phyloP scores from a whole-genome alignment of 768 basidiomycete species.

The Pleurotus sapidus region DNA sequence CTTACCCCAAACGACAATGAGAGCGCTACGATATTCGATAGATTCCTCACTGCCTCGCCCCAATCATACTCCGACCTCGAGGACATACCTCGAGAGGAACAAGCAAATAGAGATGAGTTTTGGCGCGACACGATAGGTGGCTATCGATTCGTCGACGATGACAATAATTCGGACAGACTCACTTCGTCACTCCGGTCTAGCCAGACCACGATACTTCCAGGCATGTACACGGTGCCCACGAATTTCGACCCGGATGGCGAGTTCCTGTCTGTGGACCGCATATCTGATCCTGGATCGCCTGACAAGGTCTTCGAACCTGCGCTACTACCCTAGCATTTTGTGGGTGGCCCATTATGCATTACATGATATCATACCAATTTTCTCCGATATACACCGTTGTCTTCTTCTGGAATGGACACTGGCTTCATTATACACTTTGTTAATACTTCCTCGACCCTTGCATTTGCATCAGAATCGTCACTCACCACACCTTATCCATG shows the following conservation, averaged over 20 bases:
- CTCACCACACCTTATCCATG: too few species aligned
- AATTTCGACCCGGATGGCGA: constrained; percentile 45
- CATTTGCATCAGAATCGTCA: too few species aligned
- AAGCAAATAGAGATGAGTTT: constrained; percentile 16
- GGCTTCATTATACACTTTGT: too few species aligned
- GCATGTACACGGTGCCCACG: constrained; percentile 10
- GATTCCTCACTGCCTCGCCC: constrained; percentile 33
- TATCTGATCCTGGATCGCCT: constrained; percentile 36
- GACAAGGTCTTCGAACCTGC: constrained; percentile 40
- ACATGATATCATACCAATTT: too few species aligned
- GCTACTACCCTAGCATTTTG: constrained; percentile 27
- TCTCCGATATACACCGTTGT: too few species aligned
- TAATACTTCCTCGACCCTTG: too few species aligned
- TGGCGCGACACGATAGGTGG: constrained; percentile 12
- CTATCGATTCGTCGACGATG: background rate
- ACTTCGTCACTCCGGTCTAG: background rate
- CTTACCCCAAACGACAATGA: background rate
- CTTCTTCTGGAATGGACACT: too few species aligned
- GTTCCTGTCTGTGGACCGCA: constrained; percentile 13
- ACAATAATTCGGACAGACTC: constrained; percentile 9
- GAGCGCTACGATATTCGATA: constrained; percentile 31
- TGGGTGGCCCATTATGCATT: too few species aligned
- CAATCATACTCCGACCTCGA: constrained; percentile 29
- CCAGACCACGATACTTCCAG: constrained; percentile 2
- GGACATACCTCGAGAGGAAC: constrained; percentile 17